phyloP scores from a whole-genome alignment of 257 asterid species.

The Solanum dulcamara region DNA sequence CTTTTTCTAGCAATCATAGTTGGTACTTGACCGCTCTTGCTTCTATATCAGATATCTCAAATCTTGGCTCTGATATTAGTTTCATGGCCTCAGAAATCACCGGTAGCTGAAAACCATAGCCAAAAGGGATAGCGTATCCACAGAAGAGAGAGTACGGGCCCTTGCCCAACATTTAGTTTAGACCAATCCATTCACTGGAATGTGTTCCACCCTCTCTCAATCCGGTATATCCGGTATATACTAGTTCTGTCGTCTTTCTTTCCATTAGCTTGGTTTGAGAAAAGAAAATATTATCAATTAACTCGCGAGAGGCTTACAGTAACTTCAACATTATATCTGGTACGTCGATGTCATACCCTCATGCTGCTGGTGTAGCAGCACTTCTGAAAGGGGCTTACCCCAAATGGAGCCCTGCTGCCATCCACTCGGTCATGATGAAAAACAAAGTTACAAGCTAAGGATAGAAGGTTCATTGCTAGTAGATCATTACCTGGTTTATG shows the following conservation, averaged over 20 bases:
- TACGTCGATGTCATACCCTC: constrained; percentile 79
- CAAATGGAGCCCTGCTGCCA: constrained; percentile 58
- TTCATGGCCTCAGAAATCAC: constrained; percentile 34
- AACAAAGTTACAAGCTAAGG: constrained; percentile 35
- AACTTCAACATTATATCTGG: constrained; percentile 51
- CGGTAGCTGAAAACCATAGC: not conserved
- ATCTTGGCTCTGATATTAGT: constrained; percentile 24
- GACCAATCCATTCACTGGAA: too few relatives aligned
- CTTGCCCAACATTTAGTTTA: too few relatives aligned
- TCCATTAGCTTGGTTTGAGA: too few relatives aligned
- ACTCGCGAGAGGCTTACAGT: constrained; percentile 17
- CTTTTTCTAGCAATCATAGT: constrained; percentile 46
- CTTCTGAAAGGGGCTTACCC: constrained; percentile 43
- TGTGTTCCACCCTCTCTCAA: too few relatives aligned
- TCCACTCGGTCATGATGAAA: constrained; percentile 74
- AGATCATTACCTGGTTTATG: constrained; percentile 14
- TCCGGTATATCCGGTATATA: too few relatives aligned
- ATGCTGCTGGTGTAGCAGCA: constrained; percentile 53
- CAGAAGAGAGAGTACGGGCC: too few relatives aligned
- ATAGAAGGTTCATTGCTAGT: constrained; percentile 22
- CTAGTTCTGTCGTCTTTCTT: too few relatives aligned
- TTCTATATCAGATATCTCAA: constrained; percentile 13
- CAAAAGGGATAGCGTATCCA: too few relatives aligned
- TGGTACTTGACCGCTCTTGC: constrained; percentile 51
- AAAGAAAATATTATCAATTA: too few relatives aligned